A percentile compares a stretch with the other conserved stretches of the same genome.
phyloP scores from a whole-genome alignment of 169 alveolate species.

The Plasmodium malariae region DNA sequence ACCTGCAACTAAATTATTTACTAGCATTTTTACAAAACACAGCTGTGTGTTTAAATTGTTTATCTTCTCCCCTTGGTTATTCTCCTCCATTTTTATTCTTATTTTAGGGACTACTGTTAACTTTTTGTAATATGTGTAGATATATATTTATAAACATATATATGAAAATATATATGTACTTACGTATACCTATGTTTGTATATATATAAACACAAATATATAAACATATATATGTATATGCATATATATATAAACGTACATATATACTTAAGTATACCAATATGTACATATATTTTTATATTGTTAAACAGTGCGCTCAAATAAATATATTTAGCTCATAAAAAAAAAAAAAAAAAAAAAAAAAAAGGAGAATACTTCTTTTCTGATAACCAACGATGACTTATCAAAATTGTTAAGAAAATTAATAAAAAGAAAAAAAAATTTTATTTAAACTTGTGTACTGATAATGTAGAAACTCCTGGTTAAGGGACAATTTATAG shows the following conservation, averaged over 20 bases:
- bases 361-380: background rate
- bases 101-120: no score
- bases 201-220: background rate
- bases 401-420: background rate
- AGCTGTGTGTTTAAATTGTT: background rate
- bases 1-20: constrained; percentile 76
- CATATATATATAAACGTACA: background rate
- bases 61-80: constrained; percentile 12
- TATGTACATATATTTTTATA: no score
- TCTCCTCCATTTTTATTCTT: constrained; percentile 42
- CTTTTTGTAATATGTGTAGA: no score
- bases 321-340: no score
- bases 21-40: constrained; percentile 73
- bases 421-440: background rate
- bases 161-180: no score
- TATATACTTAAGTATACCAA: no score
- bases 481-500: background rate
- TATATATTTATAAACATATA: no score
- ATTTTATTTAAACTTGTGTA: background rate
- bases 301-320: no score
- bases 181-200: background rate
- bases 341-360: background rate
- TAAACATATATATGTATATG: background rate
- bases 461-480: background rate
- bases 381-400: background rate